Evolutionary conservation across 1,139 yeast genomes (phyloP), one percentile per base, ranked within the genome.

Genomic region (Zygoascus hellenicus): DNA sequence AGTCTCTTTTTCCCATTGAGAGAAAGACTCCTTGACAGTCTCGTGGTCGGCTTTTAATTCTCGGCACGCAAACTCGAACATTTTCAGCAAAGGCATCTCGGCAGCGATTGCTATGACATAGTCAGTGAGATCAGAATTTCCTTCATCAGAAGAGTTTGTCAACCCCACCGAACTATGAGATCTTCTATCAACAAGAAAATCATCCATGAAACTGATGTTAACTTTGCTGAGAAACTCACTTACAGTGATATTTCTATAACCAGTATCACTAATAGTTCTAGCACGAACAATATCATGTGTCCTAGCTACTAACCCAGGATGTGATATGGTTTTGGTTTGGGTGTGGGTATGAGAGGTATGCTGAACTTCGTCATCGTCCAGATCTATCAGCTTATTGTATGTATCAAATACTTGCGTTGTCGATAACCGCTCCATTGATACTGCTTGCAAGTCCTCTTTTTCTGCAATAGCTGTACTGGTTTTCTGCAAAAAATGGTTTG

Each of bases 1-100:
- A 1, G 75, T 72, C 26, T 71, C 71, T 9, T 67, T 65, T 48
- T 74, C 75, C 46, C 76, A 67, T 45, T 74, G 71, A 1, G 67
- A 65, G 53, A 72, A 76, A 19, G 72, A 62, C 13, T 63, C 66
- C 46, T 72, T 68, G 2, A 80, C 80, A 39, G 51, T 52, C 15
- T 65, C 62, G 34, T 78, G 75, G 52, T 75, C 76, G 39, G 69
- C 73, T n/a, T 67, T 68, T 53, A 79, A 63, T 54, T 78, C 83
- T 28, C 70, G 66, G 53, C 78, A 75, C 49, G 80, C 58, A 49
- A 62, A 62, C 42, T 62, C 65, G 49, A 58, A 65, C 53, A 65
- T 52, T 26, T 63, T 65, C 26, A 64, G 56, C 45, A 55, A 50
- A 2, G 67, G 67, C 14, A 64, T 50, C 39, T 61, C 57, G 22